Evolutionary conservation across 2,329 filamentous ascomycete genomes (phyloP).

Genomic region (Botrytis hyacinthi): DNA sequence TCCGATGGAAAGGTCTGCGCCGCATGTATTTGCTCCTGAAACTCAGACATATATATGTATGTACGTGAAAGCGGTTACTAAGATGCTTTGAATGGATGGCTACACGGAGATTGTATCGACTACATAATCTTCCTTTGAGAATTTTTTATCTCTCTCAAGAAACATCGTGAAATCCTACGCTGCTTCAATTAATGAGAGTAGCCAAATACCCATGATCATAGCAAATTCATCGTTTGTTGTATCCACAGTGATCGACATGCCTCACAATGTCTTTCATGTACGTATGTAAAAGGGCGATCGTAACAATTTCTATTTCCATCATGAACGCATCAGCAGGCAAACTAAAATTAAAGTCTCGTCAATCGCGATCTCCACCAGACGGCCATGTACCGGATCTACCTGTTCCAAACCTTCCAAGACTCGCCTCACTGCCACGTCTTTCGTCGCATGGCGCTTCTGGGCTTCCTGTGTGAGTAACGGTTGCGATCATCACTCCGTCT

Average conservation of each 20-base stretch:
- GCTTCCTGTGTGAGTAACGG: not conserved
- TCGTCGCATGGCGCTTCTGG: not conserved
- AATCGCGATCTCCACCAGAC: not conserved
- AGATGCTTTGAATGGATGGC: not conserved
- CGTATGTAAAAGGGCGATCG: not conserved
- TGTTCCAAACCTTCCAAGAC: not conserved
- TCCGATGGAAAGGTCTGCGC: constrained; percentile 1
- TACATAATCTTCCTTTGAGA: constrained; percentile 4
- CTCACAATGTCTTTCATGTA: not conserved
- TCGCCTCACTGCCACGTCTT: not conserved
- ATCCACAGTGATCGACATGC: not conserved
- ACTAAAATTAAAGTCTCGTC: not conserved
- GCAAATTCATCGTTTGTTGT: not conserved
- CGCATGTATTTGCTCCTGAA: not conserved
- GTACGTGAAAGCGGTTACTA: constrained; percentile 12
- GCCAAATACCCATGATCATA: not conserved
- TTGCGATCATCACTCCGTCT: not conserved
- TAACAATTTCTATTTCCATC: not conserved
- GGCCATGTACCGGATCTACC: not conserved
- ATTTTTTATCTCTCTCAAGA: not conserved
- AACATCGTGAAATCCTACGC: not conserved
- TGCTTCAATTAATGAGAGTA: not conserved
- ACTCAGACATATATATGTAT: not conserved
- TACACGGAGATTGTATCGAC: constrained; percentile 10
- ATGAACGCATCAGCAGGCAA: not conserved